Base-by-base conservation (phyloP, 1,284 basidiomycete species). In the Tilletia setariae region DNA sequence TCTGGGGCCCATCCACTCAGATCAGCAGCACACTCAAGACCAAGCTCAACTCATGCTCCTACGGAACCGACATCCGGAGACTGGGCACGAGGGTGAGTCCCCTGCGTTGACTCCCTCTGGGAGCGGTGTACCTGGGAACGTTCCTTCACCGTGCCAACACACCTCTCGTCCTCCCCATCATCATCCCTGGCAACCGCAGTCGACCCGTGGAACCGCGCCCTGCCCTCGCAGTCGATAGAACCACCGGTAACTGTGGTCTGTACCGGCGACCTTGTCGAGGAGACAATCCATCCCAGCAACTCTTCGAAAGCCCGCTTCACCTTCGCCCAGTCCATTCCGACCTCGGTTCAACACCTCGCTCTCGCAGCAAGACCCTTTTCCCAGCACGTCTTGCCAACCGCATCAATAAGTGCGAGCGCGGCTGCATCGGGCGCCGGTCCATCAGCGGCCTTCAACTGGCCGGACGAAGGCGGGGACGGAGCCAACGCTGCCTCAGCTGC, bases 121-220 rank as follows among this genome's bases (percentile, higher is more conserved):
- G 95, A 97, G 83, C 90, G 93, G 78, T 97, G 92, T 79, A 96
- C 95, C 1, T 99, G 96, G 96, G 96, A 98, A 80, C 90, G 98
- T 66, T 93, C 98, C 82, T 92, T 97, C 81, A 89, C 98, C 67
- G 94, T 97, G 23, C 94, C 94, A 53, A 88, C 90, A 69, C 71
- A 68, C 16, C 67, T 78, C 61, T 90, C 35, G 35, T 40, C 35
- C 35, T 40, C 35, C 6, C 6, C 7, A 6, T n/a, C 83, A 81
- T 21, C 86, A 87, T 61, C 75, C 77, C 2, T 78, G 80, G 23
- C 68, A 63, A 11, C 88, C 89, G 66, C 86, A 28, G 89, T 89
- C 32, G 84, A 85, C 23, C n/a, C 46, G 19, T 84, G 76, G 9
- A 61, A 30, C 30, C 28, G 28, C 23, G 19, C 56, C 19, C 1